A percentile compares a stretch with the other conserved stretches of the same genome.
Conservation (phyloP, 202 grass and related monocot genomes). For the Digitaria exilis region DNA sequence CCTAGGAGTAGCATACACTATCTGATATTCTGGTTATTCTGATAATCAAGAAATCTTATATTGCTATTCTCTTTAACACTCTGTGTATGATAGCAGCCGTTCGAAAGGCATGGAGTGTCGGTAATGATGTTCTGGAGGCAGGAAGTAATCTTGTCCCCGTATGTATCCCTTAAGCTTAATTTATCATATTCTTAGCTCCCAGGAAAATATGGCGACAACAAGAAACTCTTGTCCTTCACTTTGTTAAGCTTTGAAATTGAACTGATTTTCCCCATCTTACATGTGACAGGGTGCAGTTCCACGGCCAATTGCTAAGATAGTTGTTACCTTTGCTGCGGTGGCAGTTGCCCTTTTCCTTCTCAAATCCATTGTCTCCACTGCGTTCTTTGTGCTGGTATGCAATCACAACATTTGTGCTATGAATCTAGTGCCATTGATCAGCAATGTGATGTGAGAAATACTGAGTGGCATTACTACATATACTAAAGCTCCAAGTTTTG, state of each 20-base stretch:
- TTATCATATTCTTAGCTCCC: conserved; percentile 1
- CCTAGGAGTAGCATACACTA: background rate
- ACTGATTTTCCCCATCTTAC: conserved; percentile 18
- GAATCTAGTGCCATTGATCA: background rate
- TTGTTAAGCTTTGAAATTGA: conserved; percentile 13
- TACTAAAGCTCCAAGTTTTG: too few species aligned
- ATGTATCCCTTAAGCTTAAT: conserved; percentile 37
- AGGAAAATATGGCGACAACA: background rate
- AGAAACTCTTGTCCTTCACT: background rate
- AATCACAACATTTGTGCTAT: background rate
- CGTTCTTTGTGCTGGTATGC: conserved; percentile 91
- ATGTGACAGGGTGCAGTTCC: conserved; percentile 76
- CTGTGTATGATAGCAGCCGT: conserved; percentile 44
- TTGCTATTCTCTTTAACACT: conserved; percentile 2
- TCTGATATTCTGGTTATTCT: background rate
- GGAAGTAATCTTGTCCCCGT: conserved; percentile 78
- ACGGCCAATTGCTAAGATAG: conserved; percentile 78
- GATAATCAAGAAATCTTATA: background rate
- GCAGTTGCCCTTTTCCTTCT: conserved; percentile 60
- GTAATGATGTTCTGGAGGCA: conserved; percentile 64
- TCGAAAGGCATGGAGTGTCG: conserved; percentile 62
- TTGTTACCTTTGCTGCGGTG: conserved; percentile 48
- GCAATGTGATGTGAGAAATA: background rate
- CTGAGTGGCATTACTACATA: background rate
- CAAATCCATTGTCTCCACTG: conserved; percentile 85